phyloP scores from a whole-genome alignment of 352 stramenopile species.

The Phytophthora boehmeriae region DNA sequence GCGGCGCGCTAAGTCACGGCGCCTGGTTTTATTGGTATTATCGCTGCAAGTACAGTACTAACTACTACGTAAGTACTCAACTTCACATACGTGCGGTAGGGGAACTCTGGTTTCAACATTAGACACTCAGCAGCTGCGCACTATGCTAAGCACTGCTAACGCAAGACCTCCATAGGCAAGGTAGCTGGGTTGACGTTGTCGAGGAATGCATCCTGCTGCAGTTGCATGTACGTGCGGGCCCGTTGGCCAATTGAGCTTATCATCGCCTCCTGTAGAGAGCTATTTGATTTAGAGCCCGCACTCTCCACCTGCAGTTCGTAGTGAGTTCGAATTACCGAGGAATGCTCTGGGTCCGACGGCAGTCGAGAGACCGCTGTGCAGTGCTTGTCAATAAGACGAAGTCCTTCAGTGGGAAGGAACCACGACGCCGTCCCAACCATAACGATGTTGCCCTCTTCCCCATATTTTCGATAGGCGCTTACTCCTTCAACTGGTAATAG shows the following conservation, averaged over 20 bases:
- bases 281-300: not conserved
- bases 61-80: too few relatives aligned
- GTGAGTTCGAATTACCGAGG: conserved; percentile 2
- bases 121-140: too few relatives aligned
- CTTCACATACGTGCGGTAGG: too few relatives aligned
- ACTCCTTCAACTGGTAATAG: not conserved
- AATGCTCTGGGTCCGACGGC: not conserved
- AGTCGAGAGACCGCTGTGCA: not conserved
- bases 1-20: too few relatives aligned
- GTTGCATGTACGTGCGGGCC: too few relatives aligned
- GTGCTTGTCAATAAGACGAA: not conserved
- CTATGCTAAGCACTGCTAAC: too few relatives aligned
- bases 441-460: not conserved
- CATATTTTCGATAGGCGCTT: not conserved
- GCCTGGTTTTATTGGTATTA: too few relatives aligned
- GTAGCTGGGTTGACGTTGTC: too few relatives aligned
- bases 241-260: not conserved
- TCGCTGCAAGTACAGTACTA: too few relatives aligned
- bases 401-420: conserved; percentile 3
- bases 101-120: too few relatives aligned
- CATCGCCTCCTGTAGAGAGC: not conserved
- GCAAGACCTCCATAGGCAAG: too few relatives aligned
- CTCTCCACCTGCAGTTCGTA: not conserved
- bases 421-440: conserved; percentile 1
- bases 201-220: too few relatives aligned